Base-by-base conservation (phyloP, 306 rosid species). In the Heteromeles arbutifolia region DNA sequence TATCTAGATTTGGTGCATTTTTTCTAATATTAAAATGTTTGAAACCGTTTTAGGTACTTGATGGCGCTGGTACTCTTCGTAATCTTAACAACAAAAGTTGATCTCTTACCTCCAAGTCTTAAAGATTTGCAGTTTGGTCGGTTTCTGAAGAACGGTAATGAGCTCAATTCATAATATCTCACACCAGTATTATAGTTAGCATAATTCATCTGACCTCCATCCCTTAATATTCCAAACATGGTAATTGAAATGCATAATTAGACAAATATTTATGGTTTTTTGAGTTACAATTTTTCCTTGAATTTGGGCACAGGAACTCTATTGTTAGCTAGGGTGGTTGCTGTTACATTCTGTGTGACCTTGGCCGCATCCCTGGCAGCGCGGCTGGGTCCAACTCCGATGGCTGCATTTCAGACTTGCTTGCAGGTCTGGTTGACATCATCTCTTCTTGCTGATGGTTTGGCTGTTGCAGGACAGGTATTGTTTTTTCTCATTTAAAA, bases 341-440 rank as follows among this genome's bases (percentile, higher is more conserved):
- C 99, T 12, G 97, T 95, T 74, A 95, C 99, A 72, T 95, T 92
- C 80, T 92, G 97, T 61, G 97, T 92, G 68, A 95, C 99, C 25
- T 83, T 95, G 58, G 89, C 99, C 22, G 97, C 99, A 29, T 90
- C 99, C 29, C 66, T 92, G 78, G 97, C 99, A 1, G 95, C 97
- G 58, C 83, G 97, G 81, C 74, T 90, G 11, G 98, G 98, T 6
- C 61, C 98, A 22, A 84, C 80, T 63, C 93, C 90, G 0, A 92
- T 95, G 99, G 99, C 99, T 74, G 99, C 97, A 41, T 95, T 95
- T 78, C 99, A 95, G 78, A 89, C 93, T 43, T 90, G 97, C 84
- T 84, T 92, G 5, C 99, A 95, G 63, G 93, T 95, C 39, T 95
- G 99, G 99, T 71, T 95, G 39, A 92, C 97, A 29, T 90, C 99